phyloP scores from a whole-genome alignment of 1,284 basidiomycete species.

The Marasmius fiardii region DNA sequence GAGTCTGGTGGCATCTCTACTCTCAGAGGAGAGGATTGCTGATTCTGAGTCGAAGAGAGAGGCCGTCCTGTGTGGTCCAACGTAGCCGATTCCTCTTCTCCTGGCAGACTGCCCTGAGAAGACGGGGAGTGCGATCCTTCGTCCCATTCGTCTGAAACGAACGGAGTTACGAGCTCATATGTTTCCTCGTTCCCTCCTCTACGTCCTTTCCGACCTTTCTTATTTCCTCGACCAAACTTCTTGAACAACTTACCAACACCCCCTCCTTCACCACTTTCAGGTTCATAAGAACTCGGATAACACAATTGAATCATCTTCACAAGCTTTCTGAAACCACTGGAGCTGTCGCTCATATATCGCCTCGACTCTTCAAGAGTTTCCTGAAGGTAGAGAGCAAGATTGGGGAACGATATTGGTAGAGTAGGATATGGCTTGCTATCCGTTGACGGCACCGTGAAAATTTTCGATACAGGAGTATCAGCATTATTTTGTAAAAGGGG shows the following conservation, averaged over 20 bases:
- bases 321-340: slow-evolving; percentile 58
- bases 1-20: slow-evolving; percentile 27
- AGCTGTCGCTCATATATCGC: slow-evolving; percentile 50
- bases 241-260: slow-evolving; percentile 51
- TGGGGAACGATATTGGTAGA: slow-evolving; percentile 70
- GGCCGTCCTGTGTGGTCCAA: slow-evolving; percentile 30
- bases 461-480: slow-evolving; percentile 61
- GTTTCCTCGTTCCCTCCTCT: slow-evolving; percentile 66
- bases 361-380: slow-evolving; percentile 67
- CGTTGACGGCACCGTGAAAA: slow-evolving; percentile 65
- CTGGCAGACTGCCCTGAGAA: slow-evolving; percentile 22
- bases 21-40: slow-evolving; percentile 22
- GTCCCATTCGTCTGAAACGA: slow-evolving; percentile 65
- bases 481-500: slow-evolving; percentile 57
- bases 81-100: slow-evolving; percentile 20
- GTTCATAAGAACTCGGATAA: slow-evolving; percentile 51
- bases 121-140: slow-evolving; percentile 25
- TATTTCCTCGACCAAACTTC: slow-evolving; percentile 55
- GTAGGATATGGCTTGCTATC: slow-evolving; percentile 56
- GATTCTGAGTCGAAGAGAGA: slow-evolving; percentile 20
- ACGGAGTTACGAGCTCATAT: slow-evolving; percentile 77
- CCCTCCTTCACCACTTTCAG: slow-evolving; percentile 30
- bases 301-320: slow-evolving; percentile 61
- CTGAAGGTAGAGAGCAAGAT: slow-evolving; percentile 70
- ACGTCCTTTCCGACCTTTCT: slow-evolving; percentile 39